Conservation (phyloP, 2,329 filamentous ascomycete species). For the Trichoderma simmonsii region DNA sequence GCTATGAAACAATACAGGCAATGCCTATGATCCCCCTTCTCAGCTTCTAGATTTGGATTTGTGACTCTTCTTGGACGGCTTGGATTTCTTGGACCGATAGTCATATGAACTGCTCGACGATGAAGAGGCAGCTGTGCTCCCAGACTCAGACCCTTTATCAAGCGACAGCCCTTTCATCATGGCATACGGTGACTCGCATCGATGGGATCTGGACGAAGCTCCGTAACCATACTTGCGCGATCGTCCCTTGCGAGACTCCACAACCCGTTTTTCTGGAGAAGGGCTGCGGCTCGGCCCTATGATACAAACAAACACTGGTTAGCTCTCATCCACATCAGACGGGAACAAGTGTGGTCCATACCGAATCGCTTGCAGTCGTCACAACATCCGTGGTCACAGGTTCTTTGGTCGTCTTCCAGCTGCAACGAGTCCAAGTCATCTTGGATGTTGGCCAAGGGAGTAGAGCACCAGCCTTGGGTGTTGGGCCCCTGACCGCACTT, state of each 20-base stretch:
- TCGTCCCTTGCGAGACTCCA: slow-evolving; percentile 36
- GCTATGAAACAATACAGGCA: not conserved
- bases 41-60: slow-evolving; percentile 25
- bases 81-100: slow-evolving; percentile 28
- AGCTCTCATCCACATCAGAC: not conserved
- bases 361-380: slow-evolving; percentile 44
- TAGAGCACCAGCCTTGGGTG: slow-evolving; percentile 51
- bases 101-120: slow-evolving; percentile 29
- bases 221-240: slow-evolving; percentile 37
- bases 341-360: slow-evolving; percentile 28
- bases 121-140: slow-evolving; percentile 17
- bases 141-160: slow-evolving; percentile 13
- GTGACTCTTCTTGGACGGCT: slow-evolving; percentile 29
- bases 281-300: slow-evolving; percentile 33
- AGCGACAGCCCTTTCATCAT: slow-evolving; percentile 21
- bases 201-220: slow-evolving; percentile 30
- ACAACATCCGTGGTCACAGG: slow-evolving; percentile 54
- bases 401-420: slow-evolving; percentile 37
- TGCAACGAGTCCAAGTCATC: slow-evolving; percentile 33
- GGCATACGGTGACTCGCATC: slow-evolving; percentile 31
- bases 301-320: not conserved
- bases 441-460: slow-evolving; percentile 31
- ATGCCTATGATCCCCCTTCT: not conserved
- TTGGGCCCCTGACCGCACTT: slow-evolving; percentile 51
- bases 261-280: slow-evolving; percentile 37